Base-by-base conservation (phyloP, 805 yeast species). In the Candida patagonica region DNA sequence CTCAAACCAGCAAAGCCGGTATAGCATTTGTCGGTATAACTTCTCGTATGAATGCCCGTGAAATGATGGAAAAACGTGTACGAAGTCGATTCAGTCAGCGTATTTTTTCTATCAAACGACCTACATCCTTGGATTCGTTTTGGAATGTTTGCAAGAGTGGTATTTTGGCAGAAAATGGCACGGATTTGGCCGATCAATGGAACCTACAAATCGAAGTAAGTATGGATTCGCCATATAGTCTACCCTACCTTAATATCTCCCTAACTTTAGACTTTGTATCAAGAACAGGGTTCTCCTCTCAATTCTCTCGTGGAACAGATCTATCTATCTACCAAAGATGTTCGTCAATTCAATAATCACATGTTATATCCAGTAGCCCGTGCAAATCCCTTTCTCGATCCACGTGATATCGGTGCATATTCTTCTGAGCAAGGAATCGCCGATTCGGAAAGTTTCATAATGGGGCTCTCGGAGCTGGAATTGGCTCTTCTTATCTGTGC, bases 1-100 rank as follows among this genome's bases (percentile, higher is more conserved):
- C 95, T 1, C 95, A 86, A 54, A 65, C 76, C 33, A 69, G 76
- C 15, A 67, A 73, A 2, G 68, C 74, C 1, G 94, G 96, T 1
- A 76, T 88, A 4, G 73, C 92, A 38, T 83, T 89, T 5, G 59
- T 92, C 35, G 96, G 97, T 1, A 60, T 80, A 9, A 78, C 94
- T 1, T 71, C 88, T 1, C 77, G 80, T 39, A 66, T 85, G 36
- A 84, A 83, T 5, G 71, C 86, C 0, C 67, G 88, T 37, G 96
- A 89, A 50, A 67, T 76, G 50, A 64, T 92, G 34, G 99, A 92
- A 54, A 92, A 89, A 54, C 70, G 99, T 52, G 97, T 92, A 1
- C 72, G 86, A 49, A 80, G 94, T 42, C 65, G 99, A 47, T 92
- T 88, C 57, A 78, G 92, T 13, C 96, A 89, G 54, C 64, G 94